Conservation (phyloP, 2,329 filamentous ascomycete species). For the Macrophomina pseudophaseolina region DNA sequence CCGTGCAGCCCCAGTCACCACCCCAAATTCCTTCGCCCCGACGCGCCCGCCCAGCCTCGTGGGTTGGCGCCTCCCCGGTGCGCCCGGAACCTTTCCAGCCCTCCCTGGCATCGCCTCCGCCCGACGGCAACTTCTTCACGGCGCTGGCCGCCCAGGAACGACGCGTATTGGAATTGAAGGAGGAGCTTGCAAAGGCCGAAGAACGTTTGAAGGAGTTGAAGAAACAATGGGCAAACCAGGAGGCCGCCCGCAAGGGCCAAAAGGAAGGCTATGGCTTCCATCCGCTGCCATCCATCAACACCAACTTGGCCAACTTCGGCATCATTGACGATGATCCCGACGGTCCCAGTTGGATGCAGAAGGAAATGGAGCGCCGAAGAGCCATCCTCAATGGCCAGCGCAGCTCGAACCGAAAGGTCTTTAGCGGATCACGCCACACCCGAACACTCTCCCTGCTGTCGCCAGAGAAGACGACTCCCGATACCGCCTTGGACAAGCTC, state of each 20-base stretch:
- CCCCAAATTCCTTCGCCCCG: constrained; percentile 41
- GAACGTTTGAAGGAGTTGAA: constrained; percentile 76
- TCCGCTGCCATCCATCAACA: constrained; percentile 61
- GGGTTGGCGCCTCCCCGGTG: constrained; percentile 41
- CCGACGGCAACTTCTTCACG: constrained; percentile 69
- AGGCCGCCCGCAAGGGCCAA: constrained; percentile 74
- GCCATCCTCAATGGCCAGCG: constrained; percentile 62
- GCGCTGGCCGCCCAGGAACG: constrained; percentile 92
- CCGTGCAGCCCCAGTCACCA: constrained; percentile 34
- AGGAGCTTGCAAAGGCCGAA: constrained; percentile 87
- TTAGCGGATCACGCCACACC: constrained; percentile 67
- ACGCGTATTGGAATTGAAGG: constrained; percentile 84
- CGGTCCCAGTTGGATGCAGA: constrained; percentile 52
- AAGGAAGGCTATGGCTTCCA: constrained; percentile 50
- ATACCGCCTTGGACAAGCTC: constrained; percentile 44
- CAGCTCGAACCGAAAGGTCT: constrained; percentile 59
- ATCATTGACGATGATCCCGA: constrained; percentile 50
- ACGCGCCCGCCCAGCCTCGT: constrained; percentile 45
- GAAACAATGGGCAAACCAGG: constrained; percentile 79
- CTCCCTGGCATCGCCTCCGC: constrained; percentile 24
- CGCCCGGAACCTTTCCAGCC: constrained; percentile 32
- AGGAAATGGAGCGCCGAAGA: constrained; percentile 76
- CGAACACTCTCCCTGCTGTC: constrained; percentile 82
- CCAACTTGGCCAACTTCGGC: constrained; percentile 39
- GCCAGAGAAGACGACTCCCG: constrained; percentile 51